Evolutionary conservation across 2,329 filamentous ascomycete genomes (phyloP).

Genomic region (Metarhizium anisopliae): DNA sequence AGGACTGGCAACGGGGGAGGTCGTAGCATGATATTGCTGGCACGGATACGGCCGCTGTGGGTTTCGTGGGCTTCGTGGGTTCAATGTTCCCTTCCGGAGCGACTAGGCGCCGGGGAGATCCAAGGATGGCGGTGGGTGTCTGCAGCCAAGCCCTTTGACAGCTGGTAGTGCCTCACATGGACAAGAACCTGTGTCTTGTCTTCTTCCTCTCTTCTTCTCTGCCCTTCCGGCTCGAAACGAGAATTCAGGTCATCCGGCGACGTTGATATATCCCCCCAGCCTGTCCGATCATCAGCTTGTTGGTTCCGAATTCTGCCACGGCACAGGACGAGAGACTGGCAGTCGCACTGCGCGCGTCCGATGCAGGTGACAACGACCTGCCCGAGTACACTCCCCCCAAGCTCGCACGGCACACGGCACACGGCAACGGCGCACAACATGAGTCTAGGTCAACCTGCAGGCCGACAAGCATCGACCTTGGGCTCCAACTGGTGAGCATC

Average conservation of each 20-base stretch:
- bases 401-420: too few relatives aligned
- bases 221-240: neutral
- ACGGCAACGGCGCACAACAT: too few relatives aligned
- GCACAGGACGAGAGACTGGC: neutral
- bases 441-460: too few relatives aligned
- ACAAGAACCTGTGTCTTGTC: neutral
- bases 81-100: too few relatives aligned
- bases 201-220: neutral
- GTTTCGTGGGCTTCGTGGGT: neutral
- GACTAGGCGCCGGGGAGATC: too few relatives aligned
- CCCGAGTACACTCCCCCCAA: too few relatives aligned
- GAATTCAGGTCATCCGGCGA: neutral
- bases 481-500: too few relatives aligned
- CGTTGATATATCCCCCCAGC: neutral
- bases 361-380: neutral
- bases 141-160: neutral
- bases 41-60: neutral
- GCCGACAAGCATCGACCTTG: too few relatives aligned
- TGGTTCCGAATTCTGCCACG: neutral
- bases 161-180: neutral
- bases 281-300: neutral
- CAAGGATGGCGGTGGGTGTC: neutral
- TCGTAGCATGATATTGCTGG: conserved; percentile 8
- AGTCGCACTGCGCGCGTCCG: neutral
- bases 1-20: conserved; percentile 11